Percentiles rank a stretch among this genome's conserved stretches.
phyloP scores from a whole-genome alignment of 129 eudicot genomes.

The Dittrichia graveolens region DNA sequence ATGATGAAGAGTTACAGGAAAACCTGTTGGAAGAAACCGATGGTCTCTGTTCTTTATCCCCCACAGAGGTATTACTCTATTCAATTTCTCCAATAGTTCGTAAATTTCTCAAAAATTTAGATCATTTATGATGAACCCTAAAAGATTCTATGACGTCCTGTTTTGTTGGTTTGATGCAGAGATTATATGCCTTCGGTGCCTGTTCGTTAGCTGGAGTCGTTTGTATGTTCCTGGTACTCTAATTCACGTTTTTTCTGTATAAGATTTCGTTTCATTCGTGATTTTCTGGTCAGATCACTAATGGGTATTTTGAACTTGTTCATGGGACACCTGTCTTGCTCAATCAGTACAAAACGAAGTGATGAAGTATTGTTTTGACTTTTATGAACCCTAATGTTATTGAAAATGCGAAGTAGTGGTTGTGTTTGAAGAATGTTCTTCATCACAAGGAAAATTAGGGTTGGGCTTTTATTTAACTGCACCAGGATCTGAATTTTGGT shows the following conservation, averaged over 20 bases:
- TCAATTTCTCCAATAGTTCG: neutral
- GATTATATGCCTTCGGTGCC: conserved; percentile 82
- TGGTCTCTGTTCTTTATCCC: conserved; percentile 66
- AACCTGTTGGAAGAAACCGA: conserved; percentile 53
- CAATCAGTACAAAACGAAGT: too few species aligned
- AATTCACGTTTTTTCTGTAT: neutral
- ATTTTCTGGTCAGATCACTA: neutral
- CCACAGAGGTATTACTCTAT: conserved; percentile 51
- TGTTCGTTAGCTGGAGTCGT: conserved; percentile 70
- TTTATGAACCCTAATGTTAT: too few species aligned
- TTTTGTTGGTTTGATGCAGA: conserved; percentile 43
- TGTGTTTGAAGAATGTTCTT: too few species aligned
- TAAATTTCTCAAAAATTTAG: neutral
- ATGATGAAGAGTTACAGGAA: conserved; percentile 47
- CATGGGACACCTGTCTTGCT: too few species aligned
- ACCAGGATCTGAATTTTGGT: too few species aligned
- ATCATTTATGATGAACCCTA: conserved; percentile 23
- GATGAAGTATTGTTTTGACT: too few species aligned
- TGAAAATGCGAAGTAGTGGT: too few species aligned
- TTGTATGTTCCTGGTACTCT: conserved; percentile 70
- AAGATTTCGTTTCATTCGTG: neutral
- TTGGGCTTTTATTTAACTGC: too few species aligned
- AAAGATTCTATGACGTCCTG: neutral
- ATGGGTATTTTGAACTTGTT: neutral
- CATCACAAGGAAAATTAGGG: too few species aligned